phyloP scores from a whole-genome alignment of 2,329 filamentous ascomycete genomes.

The Claviceps sp. region DNA sequence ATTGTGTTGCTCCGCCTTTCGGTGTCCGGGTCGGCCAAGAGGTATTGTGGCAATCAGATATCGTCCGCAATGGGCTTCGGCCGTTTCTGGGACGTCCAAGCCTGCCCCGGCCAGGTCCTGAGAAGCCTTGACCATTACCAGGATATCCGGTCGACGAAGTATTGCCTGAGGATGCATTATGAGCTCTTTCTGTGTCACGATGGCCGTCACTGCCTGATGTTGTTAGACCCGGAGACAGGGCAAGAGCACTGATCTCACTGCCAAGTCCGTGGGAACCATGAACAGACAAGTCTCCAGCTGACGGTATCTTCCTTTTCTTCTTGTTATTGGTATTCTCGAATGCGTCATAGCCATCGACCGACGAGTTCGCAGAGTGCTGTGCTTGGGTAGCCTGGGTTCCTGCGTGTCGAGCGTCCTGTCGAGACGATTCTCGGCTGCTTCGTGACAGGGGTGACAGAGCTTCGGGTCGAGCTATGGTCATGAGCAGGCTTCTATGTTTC shows the following conservation, averaged over 20 bases:
- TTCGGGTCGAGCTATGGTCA: constrained; percentile 34
- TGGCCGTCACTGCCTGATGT: constrained; percentile 17
- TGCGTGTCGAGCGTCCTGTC: constrained; percentile 28
- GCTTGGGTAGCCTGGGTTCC: constrained; percentile 31
- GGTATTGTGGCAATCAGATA: constrained; percentile 44
- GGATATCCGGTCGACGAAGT: constrained; percentile 35
- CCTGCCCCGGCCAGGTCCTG: constrained; percentile 72
- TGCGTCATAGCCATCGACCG: constrained; percentile 82
- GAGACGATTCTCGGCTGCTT: constrained; percentile 27
- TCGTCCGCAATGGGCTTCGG: constrained; percentile 47
- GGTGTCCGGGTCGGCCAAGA: constrained; percentile 38
- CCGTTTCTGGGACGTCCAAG: constrained; percentile 55
- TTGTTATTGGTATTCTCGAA: constrained; percentile 99
- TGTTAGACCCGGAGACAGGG: constrained; percentile 12
- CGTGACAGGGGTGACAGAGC: constrained; percentile 29
- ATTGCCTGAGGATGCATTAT: constrained; percentile 14
- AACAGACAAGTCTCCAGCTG: constrained; percentile 55
- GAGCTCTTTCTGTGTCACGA: constrained; percentile 13
- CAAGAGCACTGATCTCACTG: constrained; percentile 27
- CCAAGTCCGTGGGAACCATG: constrained; percentile 26
- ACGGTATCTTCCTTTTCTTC: constrained; percentile 96
- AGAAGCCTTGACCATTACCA: constrained; percentile 47
- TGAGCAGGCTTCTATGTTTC: constrained; percentile 23
- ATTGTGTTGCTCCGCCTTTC: constrained; percentile 32
- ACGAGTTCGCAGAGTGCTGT: constrained; percentile 55